Conservation (phyloP, 2,329 filamentous ascomycete species). For the Fusarium paranaense region DNA sequence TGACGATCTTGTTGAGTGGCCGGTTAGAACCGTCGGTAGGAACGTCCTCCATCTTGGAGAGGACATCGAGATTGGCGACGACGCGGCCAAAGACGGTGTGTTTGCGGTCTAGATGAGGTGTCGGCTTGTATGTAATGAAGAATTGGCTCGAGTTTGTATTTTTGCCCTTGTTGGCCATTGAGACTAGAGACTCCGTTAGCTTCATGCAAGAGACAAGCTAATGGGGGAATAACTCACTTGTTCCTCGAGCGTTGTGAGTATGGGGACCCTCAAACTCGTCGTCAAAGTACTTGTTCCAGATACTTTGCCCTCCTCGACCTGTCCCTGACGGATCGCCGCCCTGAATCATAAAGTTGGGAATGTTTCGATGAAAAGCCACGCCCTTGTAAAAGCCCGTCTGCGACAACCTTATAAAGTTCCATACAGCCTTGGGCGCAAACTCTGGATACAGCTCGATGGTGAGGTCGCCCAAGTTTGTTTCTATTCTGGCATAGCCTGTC, state of each 20-base stretch:
- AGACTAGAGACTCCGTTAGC: slow-evolving; percentile 51
- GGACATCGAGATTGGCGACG: slow-evolving; percentile 78
- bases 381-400: slow-evolving; percentile 91
- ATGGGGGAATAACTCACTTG: slow-evolving; percentile 52
- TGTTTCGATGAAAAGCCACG: slow-evolving; percentile 91
- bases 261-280: slow-evolving; percentile 93
- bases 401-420: slow-evolving; percentile 92
- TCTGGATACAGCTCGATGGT: slow-evolving; percentile 93
- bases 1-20: slow-evolving; percentile 81
- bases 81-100: slow-evolving; percentile 96
- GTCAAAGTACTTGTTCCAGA: slow-evolving; percentile 94
- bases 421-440: slow-evolving; percentile 90
- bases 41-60: slow-evolving; percentile 81
- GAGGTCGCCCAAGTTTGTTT: slow-evolving; percentile 85
- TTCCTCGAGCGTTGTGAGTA: slow-evolving; percentile 83
- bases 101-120: slow-evolving; percentile 90
- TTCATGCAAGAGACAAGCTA: not conserved
- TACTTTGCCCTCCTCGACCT: slow-evolving; percentile 86
- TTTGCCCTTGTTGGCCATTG: slow-evolving; percentile 99
- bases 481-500: slow-evolving; percentile 91
- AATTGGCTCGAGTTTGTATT: slow-evolving; percentile 97
- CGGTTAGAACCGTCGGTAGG: slow-evolving; percentile 80
- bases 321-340: slow-evolving; percentile 95
- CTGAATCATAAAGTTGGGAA: slow-evolving; percentile 97
- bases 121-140: slow-evolving; percentile 90